phyloP scores from a whole-genome alignment of 2,329 filamentous ascomycete genomes.

The Beauveria australis region DNA sequence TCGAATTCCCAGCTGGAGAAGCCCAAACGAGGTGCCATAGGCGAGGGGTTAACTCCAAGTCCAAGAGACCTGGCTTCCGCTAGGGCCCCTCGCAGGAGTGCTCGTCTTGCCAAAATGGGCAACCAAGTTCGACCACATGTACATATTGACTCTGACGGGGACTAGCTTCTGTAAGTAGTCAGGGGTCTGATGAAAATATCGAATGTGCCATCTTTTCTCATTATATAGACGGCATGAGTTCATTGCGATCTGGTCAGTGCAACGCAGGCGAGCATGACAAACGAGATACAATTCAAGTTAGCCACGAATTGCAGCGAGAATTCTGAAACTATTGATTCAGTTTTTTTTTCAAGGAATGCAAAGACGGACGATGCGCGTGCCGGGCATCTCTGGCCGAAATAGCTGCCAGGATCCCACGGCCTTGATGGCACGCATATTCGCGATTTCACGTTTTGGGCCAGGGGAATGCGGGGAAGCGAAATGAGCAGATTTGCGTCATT shows the following conservation, averaged over 20 bases:
- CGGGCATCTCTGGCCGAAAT: no score
- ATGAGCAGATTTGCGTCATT: background rate
- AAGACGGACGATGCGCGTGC: background rate
- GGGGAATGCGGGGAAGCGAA: background rate
- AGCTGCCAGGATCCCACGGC: background rate
- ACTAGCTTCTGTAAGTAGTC: no score
- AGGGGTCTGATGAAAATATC: no score
- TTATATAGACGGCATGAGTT: no score
- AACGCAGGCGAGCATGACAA: background rate
- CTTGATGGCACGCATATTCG: background rate
- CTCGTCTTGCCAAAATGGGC: background rate
- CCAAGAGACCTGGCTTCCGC: background rate
- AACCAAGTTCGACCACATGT: background rate
- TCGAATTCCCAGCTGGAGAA: background rate
- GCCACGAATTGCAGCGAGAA: no score
- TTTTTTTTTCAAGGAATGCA: background rate
- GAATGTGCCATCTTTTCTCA: no score
- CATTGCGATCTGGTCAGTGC: background rate
- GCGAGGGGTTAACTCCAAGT: no score
- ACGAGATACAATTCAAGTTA: background rate
- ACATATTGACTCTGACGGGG: no score
- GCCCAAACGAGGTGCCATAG: background rate
- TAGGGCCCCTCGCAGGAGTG: background rate
- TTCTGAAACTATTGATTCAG: background rate
- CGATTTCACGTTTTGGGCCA: background rate